Percentiles rank a stretch among this genome's conserved stretches.
Evolutionary conservation across 176 grass and related monocot genomes (phyloP).

Genomic region (Raddia distichophylla): DNA sequence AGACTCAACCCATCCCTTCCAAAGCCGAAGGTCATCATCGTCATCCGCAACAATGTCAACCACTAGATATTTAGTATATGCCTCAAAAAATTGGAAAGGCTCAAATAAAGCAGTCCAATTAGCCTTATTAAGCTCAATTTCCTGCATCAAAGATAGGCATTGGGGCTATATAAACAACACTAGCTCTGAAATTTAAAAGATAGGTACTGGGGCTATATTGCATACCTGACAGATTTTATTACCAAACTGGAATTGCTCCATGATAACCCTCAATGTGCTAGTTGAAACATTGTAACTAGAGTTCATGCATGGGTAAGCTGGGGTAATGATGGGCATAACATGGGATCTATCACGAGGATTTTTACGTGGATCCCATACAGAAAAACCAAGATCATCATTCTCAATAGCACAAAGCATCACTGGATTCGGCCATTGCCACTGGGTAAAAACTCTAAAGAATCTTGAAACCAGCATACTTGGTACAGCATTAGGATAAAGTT

Average conservation of each 20-base stretch:
- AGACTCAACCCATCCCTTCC: constrained; percentile 97
- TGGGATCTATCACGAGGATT: constrained; percentile 78
- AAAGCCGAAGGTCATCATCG: constrained; percentile 84
- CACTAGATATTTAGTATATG: constrained; percentile 83
- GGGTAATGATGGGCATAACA: constrained; percentile 95
- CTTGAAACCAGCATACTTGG: constrained; percentile 92
- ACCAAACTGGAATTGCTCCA: constrained; percentile 80
- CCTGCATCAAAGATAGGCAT: constrained; percentile 48
- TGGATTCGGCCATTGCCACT: constrained; percentile 96
- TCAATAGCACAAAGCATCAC: constrained; percentile 93
- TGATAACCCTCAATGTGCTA: constrained; percentile 84
- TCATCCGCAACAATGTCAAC: constrained; percentile 81
- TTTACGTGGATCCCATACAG: constrained; percentile 96
- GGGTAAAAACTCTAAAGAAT: constrained; percentile 94
- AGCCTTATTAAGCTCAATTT: constrained; percentile 89
- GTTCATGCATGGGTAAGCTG: constrained; percentile 98
- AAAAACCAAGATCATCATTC: constrained; percentile 77
- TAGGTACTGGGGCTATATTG: constrained; percentile 19
- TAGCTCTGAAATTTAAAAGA: constrained; percentile 31
- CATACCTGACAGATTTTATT: constrained; percentile 86
- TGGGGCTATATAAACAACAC: constrained; percentile 27
- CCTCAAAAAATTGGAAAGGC: constrained; percentile 84
- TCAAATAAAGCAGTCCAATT: constrained; percentile 81
- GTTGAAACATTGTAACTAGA: constrained; percentile 95
- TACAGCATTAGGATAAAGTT: constrained; percentile 94